Conservation (phyloP, 306 rosid species). For the Gastrolobium bilobum region DNA sequence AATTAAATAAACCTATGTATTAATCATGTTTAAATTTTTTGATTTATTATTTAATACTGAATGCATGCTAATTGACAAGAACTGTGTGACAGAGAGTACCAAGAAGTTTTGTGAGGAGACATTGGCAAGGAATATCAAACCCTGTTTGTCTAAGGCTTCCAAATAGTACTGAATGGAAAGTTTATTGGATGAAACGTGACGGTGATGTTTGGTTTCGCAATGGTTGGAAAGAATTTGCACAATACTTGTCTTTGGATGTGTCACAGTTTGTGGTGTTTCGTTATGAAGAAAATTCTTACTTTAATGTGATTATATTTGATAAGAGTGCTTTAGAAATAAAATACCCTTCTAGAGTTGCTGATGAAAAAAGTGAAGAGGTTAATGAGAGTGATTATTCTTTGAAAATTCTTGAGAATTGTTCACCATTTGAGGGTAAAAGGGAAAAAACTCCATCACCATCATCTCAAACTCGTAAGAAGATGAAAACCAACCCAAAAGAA, state of each 20-base stretch:
- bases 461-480: not conserved
- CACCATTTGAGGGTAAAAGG: not conserved
- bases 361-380: not conserved
- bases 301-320: not conserved
- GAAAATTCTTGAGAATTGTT: not conserved
- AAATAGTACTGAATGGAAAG: constrained; percentile 30
- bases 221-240: constrained; percentile 24
- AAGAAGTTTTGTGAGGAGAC: constrained; percentile 20
- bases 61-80: not conserved
- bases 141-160: constrained; percentile 43
- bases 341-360: not conserved
- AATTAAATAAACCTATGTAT: no score
- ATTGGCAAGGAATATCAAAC: constrained; percentile 26
- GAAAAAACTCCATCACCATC: not conserved
- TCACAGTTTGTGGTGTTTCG: no score
- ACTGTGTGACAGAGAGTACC: constrained; percentile 25
- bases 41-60: not conserved
- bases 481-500: not conserved
- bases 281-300: no score
- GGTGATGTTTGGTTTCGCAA: constrained; percentile 33
- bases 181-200: constrained; percentile 24
- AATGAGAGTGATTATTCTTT: not conserved
- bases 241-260: no score
- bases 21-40: no score
- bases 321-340: constrained; percentile 10